phyloP scores from a whole-genome alignment of 2,329 filamentous ascomycete species.

The Microsporum canis region DNA sequence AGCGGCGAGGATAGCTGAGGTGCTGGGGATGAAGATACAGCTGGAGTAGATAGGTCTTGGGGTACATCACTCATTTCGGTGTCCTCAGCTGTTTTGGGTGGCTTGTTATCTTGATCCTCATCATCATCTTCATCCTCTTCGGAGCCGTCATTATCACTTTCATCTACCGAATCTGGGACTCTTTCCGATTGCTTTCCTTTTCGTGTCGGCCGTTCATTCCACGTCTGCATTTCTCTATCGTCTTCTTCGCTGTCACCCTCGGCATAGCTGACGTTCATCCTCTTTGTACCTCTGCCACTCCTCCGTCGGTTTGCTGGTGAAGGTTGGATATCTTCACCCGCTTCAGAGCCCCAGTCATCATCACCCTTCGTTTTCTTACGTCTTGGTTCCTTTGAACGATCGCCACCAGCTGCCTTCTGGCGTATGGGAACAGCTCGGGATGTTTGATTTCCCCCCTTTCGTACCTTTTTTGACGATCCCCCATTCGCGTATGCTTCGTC shows the following conservation, averaged over 20 bases:
- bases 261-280: slow-evolving; percentile 31
- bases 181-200: slow-evolving; percentile 22
- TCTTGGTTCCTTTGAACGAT: slow-evolving; percentile 19
- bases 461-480: slow-evolving; percentile 7
- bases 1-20: neutral
- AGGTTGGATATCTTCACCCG: slow-evolving; percentile 32
- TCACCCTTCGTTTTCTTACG: slow-evolving; percentile 28
- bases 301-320: slow-evolving; percentile 27
- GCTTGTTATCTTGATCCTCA: neutral
- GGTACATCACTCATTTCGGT: slow-evolving; percentile 10
- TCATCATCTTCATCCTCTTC: slow-evolving; percentile 7
- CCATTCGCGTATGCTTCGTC: neutral
- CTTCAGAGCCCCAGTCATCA: slow-evolving; percentile 33
- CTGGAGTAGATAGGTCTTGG: slow-evolving; percentile 8
- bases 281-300: slow-evolving; percentile 28
- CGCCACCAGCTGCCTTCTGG: slow-evolving; percentile 24
- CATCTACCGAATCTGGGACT: slow-evolving; percentile 13
- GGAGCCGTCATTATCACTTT: slow-evolving; percentile 20
- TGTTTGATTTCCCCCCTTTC: slow-evolving; percentile 20
- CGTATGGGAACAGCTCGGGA: slow-evolving; percentile 20
- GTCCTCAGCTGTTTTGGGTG: slow-evolving; percentile 1
- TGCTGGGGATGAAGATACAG: neutral
- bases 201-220: slow-evolving; percentile 22
- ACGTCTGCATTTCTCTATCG: slow-evolving; percentile 33
- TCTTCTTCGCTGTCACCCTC: slow-evolving; percentile 37